Evolutionary conservation across 352 stramenopile species (phyloP).

Genomic region (Sclerospora graminicola): DNA sequence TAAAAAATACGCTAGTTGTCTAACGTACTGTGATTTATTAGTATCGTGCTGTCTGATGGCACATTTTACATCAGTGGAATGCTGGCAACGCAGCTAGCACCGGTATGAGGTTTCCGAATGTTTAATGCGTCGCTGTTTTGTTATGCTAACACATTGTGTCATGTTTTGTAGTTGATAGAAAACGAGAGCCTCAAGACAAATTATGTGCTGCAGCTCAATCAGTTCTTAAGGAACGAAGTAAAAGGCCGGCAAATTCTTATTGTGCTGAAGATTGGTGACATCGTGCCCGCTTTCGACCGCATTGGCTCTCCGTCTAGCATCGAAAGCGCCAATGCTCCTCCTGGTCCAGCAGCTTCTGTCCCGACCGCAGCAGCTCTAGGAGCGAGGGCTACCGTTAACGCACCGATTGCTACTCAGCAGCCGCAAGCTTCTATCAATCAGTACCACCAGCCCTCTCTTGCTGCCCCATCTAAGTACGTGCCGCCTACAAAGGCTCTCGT

Average conservation of each 20-base stretch:
- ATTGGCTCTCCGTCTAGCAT: constrained; percentile 72
- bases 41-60: constrained; percentile 75
- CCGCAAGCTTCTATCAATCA: constrained; percentile 14
- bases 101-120: constrained; percentile 22
- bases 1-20: not conserved
- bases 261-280: constrained; percentile 70
- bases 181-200: constrained; percentile 73
- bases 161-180: constrained; percentile 53
- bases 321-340: constrained; percentile 43
- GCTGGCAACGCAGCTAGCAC: constrained; percentile 71
- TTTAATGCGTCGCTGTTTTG: not conserved
- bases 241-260: constrained; percentile 80
- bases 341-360: constrained; percentile 12
- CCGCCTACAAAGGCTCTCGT: constrained; percentile 17
- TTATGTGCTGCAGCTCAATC: constrained; percentile 79
- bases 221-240: constrained; percentile 77
- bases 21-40: not conserved
- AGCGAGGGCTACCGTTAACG: constrained; percentile 15
- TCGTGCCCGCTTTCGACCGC: constrained; percentile 59
- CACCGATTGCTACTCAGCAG: constrained; percentile 30
- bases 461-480: constrained; percentile 18
- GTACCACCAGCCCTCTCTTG: constrained; percentile 16
- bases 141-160: not conserved
- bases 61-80: constrained; percentile 80
- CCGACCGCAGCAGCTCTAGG: constrained; percentile 18